Evolutionary conservation across 192 early-diverging fungal species (phyloP), one percentile per base, ranked within the genome.

Genomic region (Coemansia sp.): DNA sequence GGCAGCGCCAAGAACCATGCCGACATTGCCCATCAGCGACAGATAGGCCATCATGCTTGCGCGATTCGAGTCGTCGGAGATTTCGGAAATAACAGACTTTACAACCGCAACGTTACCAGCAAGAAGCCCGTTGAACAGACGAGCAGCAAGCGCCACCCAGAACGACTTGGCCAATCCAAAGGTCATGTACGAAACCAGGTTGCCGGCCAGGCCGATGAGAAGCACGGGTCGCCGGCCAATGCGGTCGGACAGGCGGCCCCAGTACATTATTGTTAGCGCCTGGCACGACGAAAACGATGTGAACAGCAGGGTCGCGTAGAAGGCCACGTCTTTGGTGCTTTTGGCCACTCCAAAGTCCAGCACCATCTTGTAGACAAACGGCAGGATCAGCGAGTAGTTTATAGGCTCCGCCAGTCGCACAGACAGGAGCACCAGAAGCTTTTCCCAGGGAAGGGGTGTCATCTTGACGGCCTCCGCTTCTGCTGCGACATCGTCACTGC

Each of bases 361-460:
- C 8, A 91, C 84, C 86, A 89, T 88, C 74, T 94, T 92, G 66
- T 93, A 94, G 4, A 93, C 87, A 72, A 96, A 96, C 9, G 93
- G 95, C 62, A 94, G 89, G 66, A 92, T 74, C 49, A 94, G 84
- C 13, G 90, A 87, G 40, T 90, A 88, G 58, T 89, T 90, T 66
- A 93, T 75, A 12, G 92, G 92, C 71, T 94, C 92, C n/a, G 84
- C 77, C 56, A 89, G 52, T 0, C 79, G 76, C 15, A 82, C 64
- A 5, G 76, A 61, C 38, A 79, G 21, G 10, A 85, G 59, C 1
- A 69, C 69, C 1, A 54, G 19, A 1, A 85, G 61, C 60, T 74
- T 75, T 32, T 64, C 61, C 77, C 76, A 78, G 0, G 79, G 84
- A 44, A 85, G 56, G 7, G 84, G 80, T 12, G 84, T 85, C 40